Evolutionary conservation across 768 basidiomycete species (phyloP).

Genomic region (Suillus lakei): DNA sequence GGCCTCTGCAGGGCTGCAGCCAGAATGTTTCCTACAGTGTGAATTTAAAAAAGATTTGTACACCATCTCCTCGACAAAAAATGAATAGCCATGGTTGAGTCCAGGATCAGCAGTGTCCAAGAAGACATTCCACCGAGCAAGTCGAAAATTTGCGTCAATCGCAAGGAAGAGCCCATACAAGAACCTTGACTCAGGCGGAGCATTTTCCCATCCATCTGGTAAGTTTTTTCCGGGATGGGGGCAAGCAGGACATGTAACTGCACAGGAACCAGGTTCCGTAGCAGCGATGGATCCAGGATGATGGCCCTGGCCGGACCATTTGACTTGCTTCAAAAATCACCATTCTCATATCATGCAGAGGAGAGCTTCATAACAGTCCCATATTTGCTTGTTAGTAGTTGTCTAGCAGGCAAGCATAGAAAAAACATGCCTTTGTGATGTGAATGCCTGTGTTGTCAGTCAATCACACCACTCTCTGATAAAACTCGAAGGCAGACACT

Average conservation of each 20-base stretch:
- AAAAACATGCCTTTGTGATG: conserved; percentile 7
- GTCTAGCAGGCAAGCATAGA: conserved; percentile 5
- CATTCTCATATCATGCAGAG: background rate
- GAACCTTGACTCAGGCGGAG: conserved; percentile 6
- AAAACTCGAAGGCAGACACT: conserved; percentile 38
- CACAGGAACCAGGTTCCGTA: background rate
- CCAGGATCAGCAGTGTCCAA: conserved; percentile 19
- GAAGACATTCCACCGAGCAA: conserved; percentile 21
- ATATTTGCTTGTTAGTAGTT: background rate
- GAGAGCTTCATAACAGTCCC: background rate
- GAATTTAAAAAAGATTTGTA: conserved; percentile 23
- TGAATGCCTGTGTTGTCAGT: conserved; percentile 37
- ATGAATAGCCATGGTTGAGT: conserved; percentile 24
- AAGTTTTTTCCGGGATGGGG: conserved; percentile 13
- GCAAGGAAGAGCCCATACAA: conserved; percentile 26
- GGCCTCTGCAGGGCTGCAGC: no score
- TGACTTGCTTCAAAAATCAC: background rate
- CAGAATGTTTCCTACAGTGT: no score
- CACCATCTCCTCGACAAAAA: conserved; percentile 23
- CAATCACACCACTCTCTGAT: conserved; percentile 23
- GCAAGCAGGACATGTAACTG: conserved; percentile 6
- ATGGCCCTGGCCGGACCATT: conserved; percentile 4
- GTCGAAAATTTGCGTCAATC: conserved; percentile 33
- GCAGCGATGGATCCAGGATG: background rate
- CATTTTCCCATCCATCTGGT: conserved; percentile 7